Percentiles rank a stretch among this genome's conserved stretches.
Conservation (phyloP, 768 basidiomycete genomes). For the Cystobasidium onofrii region DNA sequence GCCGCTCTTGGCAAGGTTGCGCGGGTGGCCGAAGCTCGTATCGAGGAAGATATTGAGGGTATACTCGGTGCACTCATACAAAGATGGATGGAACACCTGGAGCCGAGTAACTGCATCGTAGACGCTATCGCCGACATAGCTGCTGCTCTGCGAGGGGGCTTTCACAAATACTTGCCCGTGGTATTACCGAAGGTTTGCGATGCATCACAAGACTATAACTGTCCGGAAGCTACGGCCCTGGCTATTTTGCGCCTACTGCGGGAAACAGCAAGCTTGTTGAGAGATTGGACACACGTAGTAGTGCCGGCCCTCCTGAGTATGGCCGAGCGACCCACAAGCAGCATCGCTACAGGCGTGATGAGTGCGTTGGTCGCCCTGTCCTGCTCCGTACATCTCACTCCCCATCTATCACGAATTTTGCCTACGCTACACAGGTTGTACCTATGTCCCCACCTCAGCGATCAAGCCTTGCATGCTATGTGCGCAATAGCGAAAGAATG, state of each 20-base stretch:
- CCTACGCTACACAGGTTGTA: neutral
- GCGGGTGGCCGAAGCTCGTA: neutral
- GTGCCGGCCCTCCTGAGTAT: constrained; percentile 3
- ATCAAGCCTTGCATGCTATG: neutral
- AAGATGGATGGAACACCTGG: constrained; percentile 5
- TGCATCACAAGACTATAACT: neutral
- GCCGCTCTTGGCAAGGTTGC: constrained; percentile 16
- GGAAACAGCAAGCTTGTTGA: neutral
- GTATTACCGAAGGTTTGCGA: constrained; percentile 1
- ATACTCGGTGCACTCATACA: constrained; percentile 2
- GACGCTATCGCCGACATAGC: neutral
- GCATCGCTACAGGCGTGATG: neutral
- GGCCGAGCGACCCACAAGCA: neutral
- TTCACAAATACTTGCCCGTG: neutral
- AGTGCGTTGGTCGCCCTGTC: neutral
- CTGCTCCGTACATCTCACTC: neutral
- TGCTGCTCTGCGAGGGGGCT: neutral
- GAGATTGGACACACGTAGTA: constrained; percentile 15
- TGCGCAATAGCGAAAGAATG: constrained; percentile 22
- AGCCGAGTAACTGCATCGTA: constrained; percentile 21
- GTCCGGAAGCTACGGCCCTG: constrained; percentile 4
- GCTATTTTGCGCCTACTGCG: constrained; percentile 6
- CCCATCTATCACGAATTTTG: constrained; percentile 15
- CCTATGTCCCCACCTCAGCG: neutral
- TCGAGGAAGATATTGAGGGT: neutral